These are phyloP conservation scores for Aspergillus novoparasiticus DNA, from an alignment of 2,329 filamentous ascomycete genomes.

Conservation along the genomic window DNA sequence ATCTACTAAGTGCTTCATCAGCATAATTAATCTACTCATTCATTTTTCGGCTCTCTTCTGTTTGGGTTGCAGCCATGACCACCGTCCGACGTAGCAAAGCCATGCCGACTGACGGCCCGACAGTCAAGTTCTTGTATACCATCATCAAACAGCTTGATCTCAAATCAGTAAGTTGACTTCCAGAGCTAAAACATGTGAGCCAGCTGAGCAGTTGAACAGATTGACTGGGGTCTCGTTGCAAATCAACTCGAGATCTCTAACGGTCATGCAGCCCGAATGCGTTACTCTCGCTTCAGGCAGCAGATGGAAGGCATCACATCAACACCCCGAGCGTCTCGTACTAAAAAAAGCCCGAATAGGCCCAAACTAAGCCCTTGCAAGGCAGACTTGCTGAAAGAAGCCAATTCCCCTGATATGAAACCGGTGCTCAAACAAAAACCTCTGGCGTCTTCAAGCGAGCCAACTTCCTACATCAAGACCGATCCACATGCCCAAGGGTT, in stretches of 20 bases:
- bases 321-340: conserved; percentile 20
- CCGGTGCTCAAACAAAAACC: conserved; percentile 18
- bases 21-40: neutral
- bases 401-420: conserved; percentile 9
- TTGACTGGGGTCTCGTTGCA: conserved; percentile 58
- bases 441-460: conserved; percentile 5
- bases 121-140: conserved; percentile 56
- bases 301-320: conserved; percentile 52
- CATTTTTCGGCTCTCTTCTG: neutral
- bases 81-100: conserved; percentile 43
- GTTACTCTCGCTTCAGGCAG: conserved; percentile 56
- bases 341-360: conserved; percentile 32
- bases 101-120: conserved; percentile 53
- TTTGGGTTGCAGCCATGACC: conserved; percentile 26
- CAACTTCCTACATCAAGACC: conserved; percentile 26
- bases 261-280: conserved; percentile 60
- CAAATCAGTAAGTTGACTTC: conserved; percentile 47
- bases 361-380: conserved; percentile 21
- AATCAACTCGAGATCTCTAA: conserved; percentile 55
- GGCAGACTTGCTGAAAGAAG: conserved; percentile 14
- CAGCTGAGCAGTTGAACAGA: conserved; percentile 33
- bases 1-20: neutral
- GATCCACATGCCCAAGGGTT: conserved; percentile 21
- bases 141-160: conserved; percentile 59
- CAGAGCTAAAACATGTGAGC: neutral